These are phyloP conservation scores for Tulasnella sp. DNA, from an alignment of 768 basidiomycete genomes.

Conservation along the genomic window DNA sequence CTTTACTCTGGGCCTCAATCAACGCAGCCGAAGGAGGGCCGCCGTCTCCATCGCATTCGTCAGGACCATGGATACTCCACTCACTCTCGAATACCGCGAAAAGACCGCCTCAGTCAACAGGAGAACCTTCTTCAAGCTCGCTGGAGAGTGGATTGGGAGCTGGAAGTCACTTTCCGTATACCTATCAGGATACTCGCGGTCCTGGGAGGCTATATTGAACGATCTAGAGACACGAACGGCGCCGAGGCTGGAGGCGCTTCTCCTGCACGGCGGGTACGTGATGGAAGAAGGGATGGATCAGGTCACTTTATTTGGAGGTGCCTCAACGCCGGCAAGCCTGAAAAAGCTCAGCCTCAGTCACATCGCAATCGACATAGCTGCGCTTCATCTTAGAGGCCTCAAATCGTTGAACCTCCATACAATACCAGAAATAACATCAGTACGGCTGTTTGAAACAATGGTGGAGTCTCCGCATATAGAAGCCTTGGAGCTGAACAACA, in stretches of 20 bases:
- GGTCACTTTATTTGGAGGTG: not conserved
- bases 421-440: not conserved
- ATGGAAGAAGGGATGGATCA: not conserved
- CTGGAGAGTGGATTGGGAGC: not conserved
- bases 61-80: not conserved
- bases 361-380: not conserved
- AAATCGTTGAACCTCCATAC: not conserved
- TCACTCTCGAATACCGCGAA: not conserved
- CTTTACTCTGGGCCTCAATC: not conserved
- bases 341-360: not conserved
- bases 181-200: not conserved
- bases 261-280: not conserved
- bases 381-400: not conserved
- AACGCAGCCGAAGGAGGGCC: not conserved
- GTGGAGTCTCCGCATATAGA: not conserved
- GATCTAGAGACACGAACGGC: not conserved
- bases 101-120: not conserved
- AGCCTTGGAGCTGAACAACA: not conserved
- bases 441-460: not conserved
- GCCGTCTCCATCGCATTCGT: not conserved
- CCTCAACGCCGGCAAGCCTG: not conserved
- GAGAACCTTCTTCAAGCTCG: not conserved
- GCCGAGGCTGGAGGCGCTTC: not conserved
- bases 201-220: not conserved
- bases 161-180: not conserved